Evolutionary conservation across 1,284 basidiomycete genomes (phyloP).

Genomic region (Trametes versicolor): DNA sequence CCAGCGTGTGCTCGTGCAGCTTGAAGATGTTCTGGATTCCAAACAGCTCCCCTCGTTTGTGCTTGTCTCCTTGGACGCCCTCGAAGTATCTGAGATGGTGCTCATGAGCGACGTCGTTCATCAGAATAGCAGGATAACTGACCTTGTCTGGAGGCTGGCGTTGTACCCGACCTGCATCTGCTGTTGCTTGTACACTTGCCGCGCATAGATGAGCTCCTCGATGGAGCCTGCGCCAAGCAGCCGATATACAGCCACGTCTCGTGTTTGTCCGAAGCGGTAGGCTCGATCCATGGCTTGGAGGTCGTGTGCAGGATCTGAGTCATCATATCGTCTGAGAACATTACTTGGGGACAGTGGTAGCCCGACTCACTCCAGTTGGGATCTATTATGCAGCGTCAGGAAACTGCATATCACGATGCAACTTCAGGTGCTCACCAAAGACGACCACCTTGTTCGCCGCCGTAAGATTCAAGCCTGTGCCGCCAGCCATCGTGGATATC

Average conservation of each 20-base stretch:
- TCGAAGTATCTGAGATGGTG: constrained; percentile 72
- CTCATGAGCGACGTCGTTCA: neutral
- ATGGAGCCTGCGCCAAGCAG: constrained; percentile 88
- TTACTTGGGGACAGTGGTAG: too few relatives aligned
- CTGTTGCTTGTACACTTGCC: constrained; percentile 91
- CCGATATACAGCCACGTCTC: constrained; percentile 87
- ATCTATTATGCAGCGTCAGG: constrained; percentile 54
- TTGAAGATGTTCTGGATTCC: constrained; percentile 86
- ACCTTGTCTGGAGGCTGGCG: constrained; percentile 83
- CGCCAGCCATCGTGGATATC: constrained; percentile 82
- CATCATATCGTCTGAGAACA: neutral
- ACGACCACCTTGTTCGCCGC: constrained; percentile 88
- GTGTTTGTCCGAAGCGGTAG: constrained; percentile 88
- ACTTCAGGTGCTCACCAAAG: constrained; percentile 63
- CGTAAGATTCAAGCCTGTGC: constrained; percentile 79
- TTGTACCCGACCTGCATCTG: constrained; percentile 90
- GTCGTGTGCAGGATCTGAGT: constrained; percentile 89
- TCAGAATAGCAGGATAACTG: constrained; percentile 7
- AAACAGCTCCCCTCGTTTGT: constrained; percentile 82
- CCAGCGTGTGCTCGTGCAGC: constrained; percentile 76
- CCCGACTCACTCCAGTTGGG: constrained; percentile 84
- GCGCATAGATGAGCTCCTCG: constrained; percentile 86
- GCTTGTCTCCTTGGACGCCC: constrained; percentile 81
- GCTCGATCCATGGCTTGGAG: constrained; percentile 91
- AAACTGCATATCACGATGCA: neutral